Conservation (phyloP, 306 rosid species). For the Calophaca sinica region DNA sequence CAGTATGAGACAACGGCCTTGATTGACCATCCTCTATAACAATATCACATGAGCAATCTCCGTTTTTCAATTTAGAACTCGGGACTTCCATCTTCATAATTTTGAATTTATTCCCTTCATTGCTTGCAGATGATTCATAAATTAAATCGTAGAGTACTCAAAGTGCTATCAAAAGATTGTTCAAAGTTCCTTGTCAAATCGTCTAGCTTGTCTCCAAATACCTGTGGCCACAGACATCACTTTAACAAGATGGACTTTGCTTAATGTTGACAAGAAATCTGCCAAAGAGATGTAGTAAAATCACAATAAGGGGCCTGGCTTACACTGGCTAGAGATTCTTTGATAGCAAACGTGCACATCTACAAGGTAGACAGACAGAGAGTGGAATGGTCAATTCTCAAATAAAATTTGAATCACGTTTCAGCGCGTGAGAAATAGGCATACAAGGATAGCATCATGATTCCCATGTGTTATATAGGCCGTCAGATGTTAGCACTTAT, state of each 20-base stretch:
- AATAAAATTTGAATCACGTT: slow-evolving; percentile 30
- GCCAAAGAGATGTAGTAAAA: slow-evolving; percentile 52
- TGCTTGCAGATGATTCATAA: slow-evolving; percentile 56
- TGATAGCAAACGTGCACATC: slow-evolving; percentile 86
- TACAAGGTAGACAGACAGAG: slow-evolving; percentile 51
- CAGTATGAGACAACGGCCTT: slow-evolving; percentile 31
- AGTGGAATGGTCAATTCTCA: slow-evolving; percentile 26
- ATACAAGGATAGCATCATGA: not conserved
- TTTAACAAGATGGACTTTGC: slow-evolving; percentile 51
- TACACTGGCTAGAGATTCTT: slow-evolving; percentile 92
- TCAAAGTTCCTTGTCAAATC: slow-evolving; percentile 80
- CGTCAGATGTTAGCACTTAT: not conserved
- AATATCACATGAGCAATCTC: no score
- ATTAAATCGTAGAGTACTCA: slow-evolving; percentile 77
- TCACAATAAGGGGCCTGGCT: slow-evolving; percentile 56
- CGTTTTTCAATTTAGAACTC: no score
- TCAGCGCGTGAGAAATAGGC: slow-evolving; percentile 16
- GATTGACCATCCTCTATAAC: slow-evolving; percentile 54
- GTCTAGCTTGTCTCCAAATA: slow-evolving; percentile 74
- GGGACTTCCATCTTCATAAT: slow-evolving; percentile 42
- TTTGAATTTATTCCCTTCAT: slow-evolving; percentile 43
- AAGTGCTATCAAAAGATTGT: slow-evolving; percentile 79
- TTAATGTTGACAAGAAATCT: slow-evolving; percentile 46
- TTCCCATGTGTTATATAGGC: not conserved
- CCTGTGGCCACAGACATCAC: slow-evolving; percentile 62